Evolutionary conservation across 2,329 filamentous ascomycete species (phyloP).

Genomic region (Arachnomyces sp.): DNA sequence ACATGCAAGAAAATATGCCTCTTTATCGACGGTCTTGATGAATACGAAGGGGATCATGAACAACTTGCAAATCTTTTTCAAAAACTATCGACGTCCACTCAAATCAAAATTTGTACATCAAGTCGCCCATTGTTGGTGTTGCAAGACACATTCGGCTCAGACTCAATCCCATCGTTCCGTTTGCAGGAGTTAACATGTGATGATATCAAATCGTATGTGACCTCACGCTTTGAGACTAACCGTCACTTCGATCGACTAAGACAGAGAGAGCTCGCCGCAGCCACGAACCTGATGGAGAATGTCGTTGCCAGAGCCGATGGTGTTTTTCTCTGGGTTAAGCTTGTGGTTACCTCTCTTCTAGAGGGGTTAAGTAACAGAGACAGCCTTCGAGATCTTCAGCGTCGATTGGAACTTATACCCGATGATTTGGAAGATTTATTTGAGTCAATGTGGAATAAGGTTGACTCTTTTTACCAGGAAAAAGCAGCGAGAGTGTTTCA

Average conservation of each 20-base stretch:
- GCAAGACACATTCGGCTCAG: constrained; percentile 18
- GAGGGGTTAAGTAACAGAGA: too few species aligned
- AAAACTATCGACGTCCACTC: constrained; percentile 3
- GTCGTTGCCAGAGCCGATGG: constrained; percentile 10
- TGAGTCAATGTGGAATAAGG: too few species aligned
- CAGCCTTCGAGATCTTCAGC: too few species aligned
- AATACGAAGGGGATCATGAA: constrained; percentile 15
- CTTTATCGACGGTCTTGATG: constrained; percentile 27
- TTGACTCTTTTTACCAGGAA: too few species aligned
- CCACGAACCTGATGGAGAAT: constrained; percentile 2
- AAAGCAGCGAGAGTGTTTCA: too few species aligned
- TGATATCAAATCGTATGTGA: constrained; percentile 20
- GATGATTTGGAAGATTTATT: too few species aligned
- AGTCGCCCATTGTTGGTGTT: constrained; percentile 25
- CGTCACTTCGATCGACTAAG: too few species aligned
- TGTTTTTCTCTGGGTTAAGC: constrained; percentile 19
- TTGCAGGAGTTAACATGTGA: constrained; percentile 18
- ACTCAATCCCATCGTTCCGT: constrained; percentile 8
- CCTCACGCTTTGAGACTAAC: too few species aligned
- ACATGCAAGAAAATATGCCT: constrained; percentile 14
- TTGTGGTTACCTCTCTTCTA: constrained; percentile 17
- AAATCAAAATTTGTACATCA: constrained; percentile 20
- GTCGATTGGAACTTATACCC: too few species aligned
- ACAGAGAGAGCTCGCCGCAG: too few species aligned
- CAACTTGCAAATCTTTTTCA: constrained; percentile 14